These are phyloP conservation scores for Phytophthora vignae DNA, from an alignment of 352 stramenopile genomes.

Conservation along the genomic window DNA sequence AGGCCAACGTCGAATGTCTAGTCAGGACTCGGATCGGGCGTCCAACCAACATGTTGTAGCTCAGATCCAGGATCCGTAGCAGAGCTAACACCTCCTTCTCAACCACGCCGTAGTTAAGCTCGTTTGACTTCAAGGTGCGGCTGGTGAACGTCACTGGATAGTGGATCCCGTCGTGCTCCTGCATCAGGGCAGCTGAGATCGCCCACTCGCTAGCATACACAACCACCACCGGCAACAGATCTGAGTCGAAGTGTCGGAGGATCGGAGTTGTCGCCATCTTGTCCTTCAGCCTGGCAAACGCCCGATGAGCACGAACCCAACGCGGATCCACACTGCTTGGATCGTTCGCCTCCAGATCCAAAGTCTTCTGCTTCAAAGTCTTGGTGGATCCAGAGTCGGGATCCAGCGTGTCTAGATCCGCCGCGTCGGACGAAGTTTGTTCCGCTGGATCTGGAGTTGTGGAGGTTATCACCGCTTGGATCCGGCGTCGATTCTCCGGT, in stretches of 20 bases:
- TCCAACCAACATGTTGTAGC: conserved; percentile 7
- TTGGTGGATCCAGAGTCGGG: too few species aligned
- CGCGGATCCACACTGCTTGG: background rate
- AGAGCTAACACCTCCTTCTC: conserved; percentile 10
- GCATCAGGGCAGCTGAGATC: background rate
- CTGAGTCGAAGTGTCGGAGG: background rate
- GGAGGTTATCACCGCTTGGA: too few species aligned
- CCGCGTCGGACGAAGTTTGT: too few species aligned
- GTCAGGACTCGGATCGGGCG: background rate
- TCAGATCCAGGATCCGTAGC: conserved; percentile 8
- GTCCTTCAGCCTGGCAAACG: background rate
- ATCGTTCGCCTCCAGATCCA: background rate
- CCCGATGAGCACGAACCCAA: background rate
- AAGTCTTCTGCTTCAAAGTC: too few species aligned
- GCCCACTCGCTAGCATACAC: background rate
- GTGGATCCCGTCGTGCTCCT: background rate
- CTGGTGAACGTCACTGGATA: conserved; percentile 16
- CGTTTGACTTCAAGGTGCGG: conserved; percentile 12
- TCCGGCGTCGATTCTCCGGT: too few species aligned
- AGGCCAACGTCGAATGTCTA: conserved; percentile 3
- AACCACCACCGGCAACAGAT: background rate
- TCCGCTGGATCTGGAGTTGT: too few species aligned
- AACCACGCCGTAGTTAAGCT: conserved; percentile 8
- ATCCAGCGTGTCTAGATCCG: too few species aligned
- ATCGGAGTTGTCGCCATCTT: background rate